Conservation (phyloP, 1,284 basidiomycete species). For the Heterobasidion annosum region DNA sequence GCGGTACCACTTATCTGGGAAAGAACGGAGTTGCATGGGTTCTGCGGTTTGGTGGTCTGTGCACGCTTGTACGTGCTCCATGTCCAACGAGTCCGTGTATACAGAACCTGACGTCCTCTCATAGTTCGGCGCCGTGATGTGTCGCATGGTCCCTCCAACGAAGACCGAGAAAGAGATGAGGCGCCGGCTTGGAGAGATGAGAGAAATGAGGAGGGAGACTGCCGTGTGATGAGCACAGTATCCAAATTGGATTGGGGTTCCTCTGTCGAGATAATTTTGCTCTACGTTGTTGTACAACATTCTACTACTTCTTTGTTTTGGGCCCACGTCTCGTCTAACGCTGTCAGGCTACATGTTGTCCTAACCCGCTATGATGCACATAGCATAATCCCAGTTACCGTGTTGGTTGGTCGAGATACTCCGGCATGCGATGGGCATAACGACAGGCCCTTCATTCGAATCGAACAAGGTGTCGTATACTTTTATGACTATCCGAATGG, state of each 20-base stretch:
- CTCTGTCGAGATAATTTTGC: too few relatives aligned
- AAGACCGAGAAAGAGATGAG: slow-evolving; percentile 85
- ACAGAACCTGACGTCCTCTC: slow-evolving; percentile 1
- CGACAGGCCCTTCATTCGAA: slow-evolving; percentile 22
- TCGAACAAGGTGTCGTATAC: slow-evolving; percentile 9
- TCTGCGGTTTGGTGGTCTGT: slow-evolving; percentile 83
- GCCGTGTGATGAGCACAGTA: slow-evolving; percentile 27
- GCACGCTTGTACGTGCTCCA: slow-evolving; percentile 50
- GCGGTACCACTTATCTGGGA: slow-evolving; percentile 53
- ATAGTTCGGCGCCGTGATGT: slow-evolving; percentile 60
- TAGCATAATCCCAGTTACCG: slow-evolving; percentile 51
- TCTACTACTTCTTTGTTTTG: not conserved
- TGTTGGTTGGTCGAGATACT: slow-evolving; percentile 31
- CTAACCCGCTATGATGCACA: slow-evolving; percentile 33
- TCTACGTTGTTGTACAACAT: not conserved
- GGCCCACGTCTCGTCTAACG: not conserved
- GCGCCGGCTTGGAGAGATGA: slow-evolving; percentile 71
- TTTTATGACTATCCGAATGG: slow-evolving; percentile 4
- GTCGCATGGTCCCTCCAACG: slow-evolving; percentile 77
- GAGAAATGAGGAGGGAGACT: slow-evolving; percentile 40
- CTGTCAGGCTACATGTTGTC: slow-evolving; percentile 3
- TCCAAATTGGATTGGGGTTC: too few relatives aligned
- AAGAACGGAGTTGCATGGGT: slow-evolving; percentile 93
- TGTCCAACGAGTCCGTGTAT: not conserved
- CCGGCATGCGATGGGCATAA: slow-evolving; percentile 48